Evolutionary conservation across 805 yeast genomes (phyloP).

Genomic region (Kluyveromyces dobzhanskii): DNA sequence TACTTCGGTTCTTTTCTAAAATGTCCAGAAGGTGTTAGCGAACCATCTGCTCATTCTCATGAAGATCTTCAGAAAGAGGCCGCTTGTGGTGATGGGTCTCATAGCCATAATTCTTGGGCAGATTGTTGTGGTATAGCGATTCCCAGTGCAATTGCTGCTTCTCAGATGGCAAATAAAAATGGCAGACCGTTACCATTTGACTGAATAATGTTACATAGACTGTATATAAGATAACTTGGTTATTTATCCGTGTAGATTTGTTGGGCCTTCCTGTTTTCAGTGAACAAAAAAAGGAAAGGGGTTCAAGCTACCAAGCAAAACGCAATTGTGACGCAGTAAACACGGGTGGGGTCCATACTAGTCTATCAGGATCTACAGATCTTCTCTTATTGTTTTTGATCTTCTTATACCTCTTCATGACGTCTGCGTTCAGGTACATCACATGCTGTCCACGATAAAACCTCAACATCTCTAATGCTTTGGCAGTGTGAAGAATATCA

Average conservation of each 20-base stretch:
- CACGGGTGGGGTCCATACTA: constrained; percentile 92
- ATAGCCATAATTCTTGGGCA: constrained; percentile 65
- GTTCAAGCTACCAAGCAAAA: constrained; percentile 94
- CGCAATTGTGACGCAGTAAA: constrained; percentile 90
- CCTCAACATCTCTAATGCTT: constrained; percentile 79
- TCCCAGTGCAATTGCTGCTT: constrained; percentile 93
- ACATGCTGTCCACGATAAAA: constrained; percentile 95
- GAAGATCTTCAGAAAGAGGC: constrained; percentile 23
- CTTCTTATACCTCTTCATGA: constrained; percentile 67
- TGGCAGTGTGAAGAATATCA: constrained; percentile 88
- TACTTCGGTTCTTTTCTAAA: constrained; percentile 63
- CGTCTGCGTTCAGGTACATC: constrained; percentile 77
- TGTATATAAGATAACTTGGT: not conserved
- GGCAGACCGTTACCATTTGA: constrained; percentile 58
- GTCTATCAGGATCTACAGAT: constrained; percentile 58
- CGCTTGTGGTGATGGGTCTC: constrained; percentile 26
- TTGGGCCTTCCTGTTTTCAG: not conserved
- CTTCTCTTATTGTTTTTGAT: constrained; percentile 64
- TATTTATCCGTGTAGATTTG: not conserved
- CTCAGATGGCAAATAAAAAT: constrained; percentile 39
- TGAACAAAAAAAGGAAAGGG: too few relatives aligned
- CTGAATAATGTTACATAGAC: constrained; percentile 21
- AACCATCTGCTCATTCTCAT: constrained; percentile 26
- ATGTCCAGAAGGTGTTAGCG: constrained; percentile 66
- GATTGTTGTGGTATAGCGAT: constrained; percentile 96